phyloP scores from a whole-genome alignment of 148 eudicot species.

The Talinum fruticosum region DNA sequence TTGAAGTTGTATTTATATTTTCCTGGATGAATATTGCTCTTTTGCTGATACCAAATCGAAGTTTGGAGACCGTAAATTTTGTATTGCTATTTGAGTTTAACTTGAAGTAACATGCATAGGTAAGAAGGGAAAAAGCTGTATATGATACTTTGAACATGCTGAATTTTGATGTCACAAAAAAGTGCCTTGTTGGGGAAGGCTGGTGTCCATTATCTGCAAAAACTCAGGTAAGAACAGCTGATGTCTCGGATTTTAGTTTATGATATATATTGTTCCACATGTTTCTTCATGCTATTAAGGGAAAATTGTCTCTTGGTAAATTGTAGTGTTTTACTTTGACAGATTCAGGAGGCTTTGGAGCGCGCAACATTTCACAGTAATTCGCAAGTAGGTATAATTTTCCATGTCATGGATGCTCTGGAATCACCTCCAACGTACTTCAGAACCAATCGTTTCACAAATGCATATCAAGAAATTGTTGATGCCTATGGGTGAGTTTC shows the following conservation, averaged over 20 bases:
- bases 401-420: constrained; percentile 77
- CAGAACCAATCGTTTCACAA: constrained; percentile 81
- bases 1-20: not conserved
- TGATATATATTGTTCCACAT: not conserved
- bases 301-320: constrained; percentile 17
- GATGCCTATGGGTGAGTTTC: constrained; percentile 96
- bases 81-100: constrained; percentile 12
- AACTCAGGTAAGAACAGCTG: constrained; percentile 54
- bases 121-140: constrained; percentile 96
- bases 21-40: not conserved
- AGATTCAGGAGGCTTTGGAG: constrained; percentile 93
- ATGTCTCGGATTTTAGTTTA: not conserved
- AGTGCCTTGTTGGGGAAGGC: constrained; percentile 99
- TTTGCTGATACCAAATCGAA: constrained; percentile 8
- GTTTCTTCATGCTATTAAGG: not conserved
- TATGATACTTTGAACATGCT: constrained; percentile 97
- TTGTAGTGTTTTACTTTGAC: constrained; percentile 15
- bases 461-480: constrained; percentile 95
- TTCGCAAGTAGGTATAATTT: constrained; percentile 95
- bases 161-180: constrained; percentile 97
- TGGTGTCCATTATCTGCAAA: constrained; percentile 98
- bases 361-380: constrained; percentile 94
- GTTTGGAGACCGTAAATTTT: not conserved
- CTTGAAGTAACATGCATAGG: constrained; percentile 42
- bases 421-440: constrained; percentile 98